Evolutionary conservation across 768 basidiomycete genomes (phyloP), one percentile per base, ranked within the genome.

Genomic region (Sistotremastrum suecicum): DNA sequence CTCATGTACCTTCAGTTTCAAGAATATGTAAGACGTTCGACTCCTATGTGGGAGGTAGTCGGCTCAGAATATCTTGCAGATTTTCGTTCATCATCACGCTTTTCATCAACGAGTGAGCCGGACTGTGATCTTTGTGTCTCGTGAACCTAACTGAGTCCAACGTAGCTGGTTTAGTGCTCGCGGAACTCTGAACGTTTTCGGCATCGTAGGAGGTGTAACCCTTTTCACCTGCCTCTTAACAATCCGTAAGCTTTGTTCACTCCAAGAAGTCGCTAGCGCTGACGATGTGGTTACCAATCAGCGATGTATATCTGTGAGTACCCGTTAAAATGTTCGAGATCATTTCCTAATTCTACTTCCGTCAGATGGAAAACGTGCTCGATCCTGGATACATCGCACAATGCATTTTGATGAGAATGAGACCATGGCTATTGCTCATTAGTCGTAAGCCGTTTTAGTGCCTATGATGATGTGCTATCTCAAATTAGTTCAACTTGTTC

Each of bases 1-100:
- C 10, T 5, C 12, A 4, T 38, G 38, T 29, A 35, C 39, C 9
- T 10, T 37, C 40, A 28, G 29, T 8, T 45, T 45, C 44, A 45
- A 45, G 44, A 45, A 45, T 33, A 38, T 45, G 3, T 20, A 20
- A 20, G 20, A 20, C 20, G 20, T 20, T 20, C 20, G 20, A 20
- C 20, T 20, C 20, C 20, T 20, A 20, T 20, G 20, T 20, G 20
- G 20, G 20, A 20, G 20, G 20, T 20, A 20, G 20, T 20, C 20
- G 20, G 20, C 20, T 20, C 20, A 20, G 20, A 20, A 20, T 20
- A 20, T 20, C 20, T 20, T 20, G 20, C 20, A 20, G 20, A 20
- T 45, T 45, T 29, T 45, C 44, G 12, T 30, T 45, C 10, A 45
- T 45, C 44, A 45, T 45, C 28, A 45, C 44, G 10, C 34, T 45